Percentiles rank a stretch among this genome's conserved stretches.
Conservation (phyloP, 169 alveolate genomes). For the Amoebophrya sp. region DNA sequence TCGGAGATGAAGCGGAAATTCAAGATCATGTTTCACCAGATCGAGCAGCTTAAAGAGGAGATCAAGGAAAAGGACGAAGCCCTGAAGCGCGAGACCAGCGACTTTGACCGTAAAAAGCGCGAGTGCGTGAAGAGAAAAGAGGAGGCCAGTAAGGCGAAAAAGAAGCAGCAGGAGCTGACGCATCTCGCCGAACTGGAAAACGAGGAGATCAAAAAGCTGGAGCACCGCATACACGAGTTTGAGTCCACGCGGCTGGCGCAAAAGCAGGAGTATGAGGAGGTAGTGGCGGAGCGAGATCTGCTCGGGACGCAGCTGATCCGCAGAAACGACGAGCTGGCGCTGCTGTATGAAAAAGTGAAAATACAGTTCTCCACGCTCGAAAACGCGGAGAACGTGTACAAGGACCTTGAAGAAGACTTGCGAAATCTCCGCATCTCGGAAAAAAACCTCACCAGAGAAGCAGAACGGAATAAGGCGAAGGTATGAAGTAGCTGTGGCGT, state of each 20-base stretch:
- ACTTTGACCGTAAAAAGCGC: not conserved
- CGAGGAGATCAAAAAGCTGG: slow-evolving; percentile 44
- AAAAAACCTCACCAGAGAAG: not conserved
- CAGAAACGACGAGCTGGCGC: slow-evolving; percentile 82
- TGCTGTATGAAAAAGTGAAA: slow-evolving; percentile 82
- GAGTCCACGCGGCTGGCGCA: slow-evolving; percentile 42
- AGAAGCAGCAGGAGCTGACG: slow-evolving; percentile 34
- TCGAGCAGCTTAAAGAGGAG: slow-evolving; percentile 80
- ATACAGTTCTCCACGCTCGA: slow-evolving; percentile 34
- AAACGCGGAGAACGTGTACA: not conserved
- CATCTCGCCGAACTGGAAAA: not conserved
- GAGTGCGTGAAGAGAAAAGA: not conserved
- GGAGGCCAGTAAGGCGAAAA: slow-evolving; percentile 33
- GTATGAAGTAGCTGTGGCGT: too few relatives aligned
- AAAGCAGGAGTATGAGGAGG: slow-evolving; percentile 67
- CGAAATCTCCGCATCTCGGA: not conserved
- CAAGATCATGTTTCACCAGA: slow-evolving; percentile 77
- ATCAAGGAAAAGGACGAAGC: slow-evolving; percentile 66
- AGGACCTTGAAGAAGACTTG: not conserved
- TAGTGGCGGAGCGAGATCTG: not conserved
- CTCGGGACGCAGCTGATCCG: slow-evolving; percentile 82
- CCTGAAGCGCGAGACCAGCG: slow-evolving; percentile 64
- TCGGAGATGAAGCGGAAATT: slow-evolving; percentile 75
- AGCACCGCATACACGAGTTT: slow-evolving; percentile 27
- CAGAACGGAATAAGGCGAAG: not conserved